A percentile compares a stretch with the other conserved stretches of the same genome.
Evolutionary conservation across 2,329 filamentous ascomycete species (phyloP).

Genomic region (Penicillium corylophilum): DNA sequence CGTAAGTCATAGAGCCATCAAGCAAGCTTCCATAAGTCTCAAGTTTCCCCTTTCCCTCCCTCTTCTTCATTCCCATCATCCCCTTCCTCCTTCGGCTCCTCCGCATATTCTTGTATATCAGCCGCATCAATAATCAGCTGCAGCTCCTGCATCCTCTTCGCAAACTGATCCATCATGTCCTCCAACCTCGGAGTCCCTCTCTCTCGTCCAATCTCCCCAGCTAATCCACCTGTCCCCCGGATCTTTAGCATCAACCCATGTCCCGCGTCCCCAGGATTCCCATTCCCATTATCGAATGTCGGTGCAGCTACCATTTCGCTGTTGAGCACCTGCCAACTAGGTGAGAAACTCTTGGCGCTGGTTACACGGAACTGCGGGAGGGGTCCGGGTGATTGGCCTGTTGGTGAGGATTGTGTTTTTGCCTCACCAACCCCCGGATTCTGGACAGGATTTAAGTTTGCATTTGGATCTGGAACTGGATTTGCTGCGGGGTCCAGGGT

Average conservation of each 20-base stretch:
- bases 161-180: constrained; percentile 50
- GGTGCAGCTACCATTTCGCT: constrained; percentile 59
- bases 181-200: constrained; percentile 37
- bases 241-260: constrained; percentile 49
- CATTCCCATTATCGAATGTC: constrained; percentile 60
- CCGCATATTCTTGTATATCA: constrained; percentile 5
- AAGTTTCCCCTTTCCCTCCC: not conserved
- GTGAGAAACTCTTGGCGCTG: constrained; percentile 69
- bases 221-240: constrained; percentile 40
- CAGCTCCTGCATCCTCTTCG: constrained; percentile 45
- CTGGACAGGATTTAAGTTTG: not conserved
- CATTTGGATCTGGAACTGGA: not conserved
- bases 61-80: not conserved
- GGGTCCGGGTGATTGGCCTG: constrained; percentile 5
- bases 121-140: constrained; percentile 43
- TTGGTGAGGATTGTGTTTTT: constrained; percentile 11
- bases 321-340: constrained; percentile 68
- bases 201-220: constrained; percentile 21
- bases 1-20: not conserved
- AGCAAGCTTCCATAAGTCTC: not conserved
- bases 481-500: not conserved
- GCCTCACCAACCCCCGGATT: constrained; percentile 4
- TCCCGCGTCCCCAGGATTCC: constrained; percentile 45
- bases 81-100: not conserved
- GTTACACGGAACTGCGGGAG: constrained; percentile 52